These are phyloP conservation scores for Pleurozium schreberi DNA, from an alignment of 225 moss, liverwort and hornwort species.

Conservation along the genomic window DNA sequence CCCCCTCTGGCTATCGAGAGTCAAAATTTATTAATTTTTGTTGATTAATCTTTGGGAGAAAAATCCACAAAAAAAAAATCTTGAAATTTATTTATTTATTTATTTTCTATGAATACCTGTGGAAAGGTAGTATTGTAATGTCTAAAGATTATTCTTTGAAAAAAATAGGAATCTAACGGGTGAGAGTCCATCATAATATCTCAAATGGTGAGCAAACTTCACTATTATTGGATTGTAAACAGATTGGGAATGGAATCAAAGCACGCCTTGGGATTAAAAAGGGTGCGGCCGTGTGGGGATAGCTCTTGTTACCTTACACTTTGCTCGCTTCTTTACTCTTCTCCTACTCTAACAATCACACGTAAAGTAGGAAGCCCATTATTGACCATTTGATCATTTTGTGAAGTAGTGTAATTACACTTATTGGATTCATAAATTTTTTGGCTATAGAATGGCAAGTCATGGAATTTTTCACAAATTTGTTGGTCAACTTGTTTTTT, in stretches of 20 bases:
- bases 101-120: neutral
- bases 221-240: neutral
- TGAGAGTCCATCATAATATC: neutral
- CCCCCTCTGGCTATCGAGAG: neutral
- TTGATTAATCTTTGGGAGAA: neutral
- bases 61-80: fast-evolving
- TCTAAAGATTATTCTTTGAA: fast-evolving
- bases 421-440: neutral
- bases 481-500: fast-evolving
- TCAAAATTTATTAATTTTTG: neutral
- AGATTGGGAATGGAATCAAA: fast-evolving
- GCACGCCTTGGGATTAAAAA: fast-evolving
- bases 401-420: fast-evolving
- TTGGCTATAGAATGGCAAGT: neutral
- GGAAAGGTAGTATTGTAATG: neutral
- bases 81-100: too few species aligned
- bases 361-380: neutral
- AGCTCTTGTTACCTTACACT: fast-evolving
- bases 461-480: neutral
- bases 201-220: fast-evolving
- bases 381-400: fast-evolving
- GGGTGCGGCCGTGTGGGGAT: fast-evolving
- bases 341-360: fast-evolving
- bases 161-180: fast-evolving
- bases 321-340: fast-evolving